Conservation (phyloP, 176 grass and related monocot genomes). For the Zoysia pacifica region DNA sequence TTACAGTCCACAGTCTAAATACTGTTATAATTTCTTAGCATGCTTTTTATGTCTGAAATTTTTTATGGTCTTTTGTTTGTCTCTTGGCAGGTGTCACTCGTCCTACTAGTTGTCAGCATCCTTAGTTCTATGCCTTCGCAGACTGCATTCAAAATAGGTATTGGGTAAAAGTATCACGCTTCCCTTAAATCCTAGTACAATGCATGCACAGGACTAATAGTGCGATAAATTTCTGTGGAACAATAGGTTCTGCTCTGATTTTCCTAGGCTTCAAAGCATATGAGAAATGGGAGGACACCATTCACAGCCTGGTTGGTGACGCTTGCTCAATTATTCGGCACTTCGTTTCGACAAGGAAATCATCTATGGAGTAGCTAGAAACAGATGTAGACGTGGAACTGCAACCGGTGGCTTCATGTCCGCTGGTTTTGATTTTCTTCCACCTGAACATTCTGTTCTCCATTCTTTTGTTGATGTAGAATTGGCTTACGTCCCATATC, state of each 20-base stretch:
- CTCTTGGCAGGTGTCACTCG: constrained; percentile 61
- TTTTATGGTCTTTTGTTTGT: constrained; percentile 15
- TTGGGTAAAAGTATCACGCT: constrained; percentile 14
- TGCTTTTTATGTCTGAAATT: constrained; percentile 4
- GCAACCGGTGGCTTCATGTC: constrained; percentile 1
- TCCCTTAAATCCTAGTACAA: not conserved
- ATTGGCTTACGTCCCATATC: not conserved
- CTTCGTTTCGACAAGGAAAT: constrained; percentile 51
- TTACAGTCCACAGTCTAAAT: not conserved
- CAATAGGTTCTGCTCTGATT: constrained; percentile 64
- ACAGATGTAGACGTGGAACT: constrained; percentile 30
- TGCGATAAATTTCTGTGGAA: constrained; percentile 36
- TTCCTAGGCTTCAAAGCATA: constrained; percentile 78
- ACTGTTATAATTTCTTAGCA: not conserved
- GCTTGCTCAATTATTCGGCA: constrained; percentile 43
- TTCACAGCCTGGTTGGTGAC: constrained; percentile 54
- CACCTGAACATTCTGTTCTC: not conserved
- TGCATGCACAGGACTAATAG: constrained; percentile 13
- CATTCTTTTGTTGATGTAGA: constrained; percentile 28
- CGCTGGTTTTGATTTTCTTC: not conserved
- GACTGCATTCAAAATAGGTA: constrained; percentile 82
- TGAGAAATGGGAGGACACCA: constrained; percentile 86
- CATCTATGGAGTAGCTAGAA: constrained; percentile 48
- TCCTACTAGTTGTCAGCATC: constrained; percentile 69
- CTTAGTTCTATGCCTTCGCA: constrained; percentile 67